Conservation (phyloP, 352 stramenopile species). For the Phytophthora agathidicida region DNA sequence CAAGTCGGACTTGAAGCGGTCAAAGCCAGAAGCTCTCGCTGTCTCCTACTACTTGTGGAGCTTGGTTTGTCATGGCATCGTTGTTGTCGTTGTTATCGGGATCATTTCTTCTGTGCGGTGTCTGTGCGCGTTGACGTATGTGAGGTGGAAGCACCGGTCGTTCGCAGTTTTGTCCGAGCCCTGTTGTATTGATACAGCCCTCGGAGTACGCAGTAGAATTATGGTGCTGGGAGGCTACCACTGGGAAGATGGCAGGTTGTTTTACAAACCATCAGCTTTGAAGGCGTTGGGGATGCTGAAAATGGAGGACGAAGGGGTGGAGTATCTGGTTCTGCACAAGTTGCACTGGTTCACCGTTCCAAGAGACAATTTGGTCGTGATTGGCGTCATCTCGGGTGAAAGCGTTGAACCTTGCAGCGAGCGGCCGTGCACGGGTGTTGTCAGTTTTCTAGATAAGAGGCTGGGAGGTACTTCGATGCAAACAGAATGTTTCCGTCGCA, state of each 20-base stretch:
- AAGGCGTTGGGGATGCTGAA: conserved; percentile 19
- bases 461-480: conserved; percentile 2
- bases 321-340: conserved; percentile 18
- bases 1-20: conserved; percentile 14
- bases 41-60: conserved; percentile 26
- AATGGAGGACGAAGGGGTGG: conserved; percentile 18
- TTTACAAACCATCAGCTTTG: conserved; percentile 11
- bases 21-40: conserved; percentile 10
- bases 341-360: conserved; percentile 17
- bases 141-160: conserved; percentile 19
- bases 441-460: conserved; percentile 14
- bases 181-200: conserved; percentile 18
- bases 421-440: conserved; percentile 10
- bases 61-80: conserved; percentile 20
- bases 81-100: conserved; percentile 15
- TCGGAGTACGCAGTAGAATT: conserved; percentile 17
- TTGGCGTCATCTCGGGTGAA: conserved; percentile 6
- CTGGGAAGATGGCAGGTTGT: conserved; percentile 13
- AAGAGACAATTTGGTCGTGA: conserved; percentile 9
- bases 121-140: neutral
- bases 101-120: conserved; percentile 11
- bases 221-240: conserved; percentile 17
- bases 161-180: conserved; percentile 13
- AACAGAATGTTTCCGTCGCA: neutral
- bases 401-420: conserved; percentile 19